These are phyloP conservation scores for Cryphonectria naterciae DNA, from an alignment of 2,329 filamentous ascomycete species.

Conservation along the genomic window DNA sequence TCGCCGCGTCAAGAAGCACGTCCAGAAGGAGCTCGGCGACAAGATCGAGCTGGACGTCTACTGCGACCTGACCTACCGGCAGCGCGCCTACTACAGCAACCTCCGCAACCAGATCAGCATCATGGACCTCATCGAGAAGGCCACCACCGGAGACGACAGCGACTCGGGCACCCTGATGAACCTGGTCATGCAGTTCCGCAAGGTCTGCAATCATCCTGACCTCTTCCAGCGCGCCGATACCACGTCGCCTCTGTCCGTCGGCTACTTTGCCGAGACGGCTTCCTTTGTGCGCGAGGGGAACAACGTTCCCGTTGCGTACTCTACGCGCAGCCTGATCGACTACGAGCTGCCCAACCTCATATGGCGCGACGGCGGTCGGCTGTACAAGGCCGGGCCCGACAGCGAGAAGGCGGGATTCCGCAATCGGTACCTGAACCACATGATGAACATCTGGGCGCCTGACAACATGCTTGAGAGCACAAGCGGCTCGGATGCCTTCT, in stretches of 20 bases:
- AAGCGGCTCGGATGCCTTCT: slow-evolving; percentile 70
- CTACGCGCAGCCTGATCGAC: slow-evolving; percentile 82
- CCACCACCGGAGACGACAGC: slow-evolving; percentile 88
- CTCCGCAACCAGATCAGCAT: slow-evolving; percentile 97
- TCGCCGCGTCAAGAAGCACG: slow-evolving; percentile 98
- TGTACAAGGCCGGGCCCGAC: slow-evolving; percentile 72
- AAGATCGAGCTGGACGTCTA: slow-evolving; percentile 97
- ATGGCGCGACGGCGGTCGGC: slow-evolving; percentile 77
- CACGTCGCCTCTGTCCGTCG: slow-evolving; percentile 79
- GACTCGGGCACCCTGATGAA: slow-evolving; percentile 98
- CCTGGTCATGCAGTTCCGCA: slow-evolving; percentile 98
- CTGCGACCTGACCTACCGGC: slow-evolving; percentile 95
- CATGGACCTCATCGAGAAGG: slow-evolving; percentile 98
- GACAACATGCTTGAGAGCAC: slow-evolving; percentile 73
- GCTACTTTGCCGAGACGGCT: slow-evolving; percentile 91
- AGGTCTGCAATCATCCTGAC: slow-evolving; percentile 98
- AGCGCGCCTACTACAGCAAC: slow-evolving; percentile 90
- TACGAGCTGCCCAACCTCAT: slow-evolving; percentile 81
- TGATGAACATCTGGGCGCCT: slow-evolving; percentile 90
- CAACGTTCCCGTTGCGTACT: slow-evolving; percentile 81
- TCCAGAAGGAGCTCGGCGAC: slow-evolving; percentile 97
- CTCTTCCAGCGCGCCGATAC: slow-evolving; percentile 95
- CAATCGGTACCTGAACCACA: slow-evolving; percentile 73
- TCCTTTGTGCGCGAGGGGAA: slow-evolving; percentile 91
- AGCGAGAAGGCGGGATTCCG: slow-evolving; percentile 81